Evolutionary conservation across 2,329 filamentous ascomycete species (phyloP).

Genomic region (Endoconidiophora polonica): DNA sequence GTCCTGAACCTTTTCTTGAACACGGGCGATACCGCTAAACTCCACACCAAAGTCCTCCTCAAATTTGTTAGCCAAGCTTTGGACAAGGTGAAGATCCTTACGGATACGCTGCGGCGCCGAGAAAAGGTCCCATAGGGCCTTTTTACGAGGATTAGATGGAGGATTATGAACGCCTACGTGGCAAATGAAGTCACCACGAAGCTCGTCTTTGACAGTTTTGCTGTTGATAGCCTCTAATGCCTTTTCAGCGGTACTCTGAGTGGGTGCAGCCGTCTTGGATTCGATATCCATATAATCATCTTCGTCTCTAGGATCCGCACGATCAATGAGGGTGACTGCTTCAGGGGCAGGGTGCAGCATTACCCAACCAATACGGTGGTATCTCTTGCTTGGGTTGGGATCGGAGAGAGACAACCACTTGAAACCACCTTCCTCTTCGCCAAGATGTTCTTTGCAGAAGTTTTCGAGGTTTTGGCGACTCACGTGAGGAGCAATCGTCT

Average conservation of each 20-base stretch:
- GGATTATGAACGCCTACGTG: constrained; percentile 94
- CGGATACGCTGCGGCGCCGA: constrained; percentile 87
- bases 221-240: constrained; percentile 90
- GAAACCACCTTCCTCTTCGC: constrained; percentile 79
- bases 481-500: constrained; percentile 92
- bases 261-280: constrained; percentile 21
- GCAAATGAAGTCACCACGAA: constrained; percentile 88
- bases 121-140: constrained; percentile 92
- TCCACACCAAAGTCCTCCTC: constrained; percentile 68
- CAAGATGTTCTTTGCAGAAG: constrained; percentile 87
- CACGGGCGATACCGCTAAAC: constrained; percentile 60
- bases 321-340: constrained; percentile 45
- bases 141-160: constrained; percentile 71
- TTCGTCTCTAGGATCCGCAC: constrained; percentile 51
- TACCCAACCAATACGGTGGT: constrained; percentile 96
- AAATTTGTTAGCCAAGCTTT: constrained; percentile 66
- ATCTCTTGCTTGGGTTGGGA: constrained; percentile 91
- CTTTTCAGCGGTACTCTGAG: constrained; percentile 55
- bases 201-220: constrained; percentile 90
- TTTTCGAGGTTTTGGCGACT: constrained; percentile 83
- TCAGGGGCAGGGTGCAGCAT: constrained; percentile 75
- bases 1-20: constrained; percentile 76
- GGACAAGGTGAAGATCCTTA: constrained; percentile 70
- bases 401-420: constrained; percentile 94
- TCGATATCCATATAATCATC: constrained; percentile 20